Evolutionary conservation across 768 basidiomycete genomes (phyloP).

Genomic region (Termitomyces bulborhizus): DNA sequence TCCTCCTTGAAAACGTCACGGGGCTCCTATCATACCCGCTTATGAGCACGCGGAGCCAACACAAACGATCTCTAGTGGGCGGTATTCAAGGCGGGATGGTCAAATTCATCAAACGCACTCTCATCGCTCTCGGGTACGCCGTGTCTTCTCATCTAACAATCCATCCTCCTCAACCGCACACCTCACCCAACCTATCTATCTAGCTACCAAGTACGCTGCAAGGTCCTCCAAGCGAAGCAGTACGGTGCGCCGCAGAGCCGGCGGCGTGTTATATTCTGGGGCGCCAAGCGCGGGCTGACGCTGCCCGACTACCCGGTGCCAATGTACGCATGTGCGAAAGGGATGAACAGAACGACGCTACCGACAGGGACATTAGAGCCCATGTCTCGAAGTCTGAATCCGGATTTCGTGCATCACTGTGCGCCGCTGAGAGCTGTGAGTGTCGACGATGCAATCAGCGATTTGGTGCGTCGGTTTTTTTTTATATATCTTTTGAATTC

Average conservation of each 20-base stretch:
- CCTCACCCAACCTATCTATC: too few species aligned
- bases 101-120: constrained; percentile 57
- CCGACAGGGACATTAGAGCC: constrained; percentile 39
- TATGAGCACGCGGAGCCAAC: constrained; percentile 24
- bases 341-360: constrained; percentile 28
- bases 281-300: constrained; percentile 47
- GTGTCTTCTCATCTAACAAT: too few species aligned
- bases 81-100: constrained; percentile 51
- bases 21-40: constrained; percentile 53
- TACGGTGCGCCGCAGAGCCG: constrained; percentile 73
- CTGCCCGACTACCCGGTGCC: constrained; percentile 64
- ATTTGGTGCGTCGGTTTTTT: constrained; percentile 44
- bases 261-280: constrained; percentile 62
- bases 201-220: constrained; percentile 64
- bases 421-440: constrained; percentile 58
- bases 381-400: constrained; percentile 35
- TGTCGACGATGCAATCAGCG: constrained; percentile 59
- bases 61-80: constrained; percentile 22
- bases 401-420: constrained; percentile 35
- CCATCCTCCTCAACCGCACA: too few species aligned
- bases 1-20: constrained; percentile 69
- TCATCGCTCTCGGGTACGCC: constrained; percentile 58
- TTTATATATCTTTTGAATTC: neutral
- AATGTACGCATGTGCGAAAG: constrained; percentile 41
- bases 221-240: constrained; percentile 61